Base-by-base conservation (phyloP, 179 eudicot genomes). In the Heliamphora ciliata region DNA sequence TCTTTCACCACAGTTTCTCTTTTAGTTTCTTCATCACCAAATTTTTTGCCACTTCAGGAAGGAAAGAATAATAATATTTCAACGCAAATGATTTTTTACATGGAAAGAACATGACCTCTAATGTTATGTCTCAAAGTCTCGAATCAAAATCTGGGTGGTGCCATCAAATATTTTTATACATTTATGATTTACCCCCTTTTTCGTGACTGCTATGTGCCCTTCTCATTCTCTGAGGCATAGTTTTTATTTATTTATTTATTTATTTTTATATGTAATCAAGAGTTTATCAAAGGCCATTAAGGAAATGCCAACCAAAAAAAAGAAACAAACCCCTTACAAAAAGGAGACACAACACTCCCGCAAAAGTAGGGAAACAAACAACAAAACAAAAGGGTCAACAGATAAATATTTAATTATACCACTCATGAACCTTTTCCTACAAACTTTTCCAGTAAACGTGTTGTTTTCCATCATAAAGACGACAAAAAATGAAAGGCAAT, bases 181-280 rank as follows among this genome's bases (percentile, higher is more conserved):
- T 31, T 31, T 31, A 31, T 13, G 2, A 7, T 7, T 11, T 3
- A 7, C 9, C 3, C 1, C 44, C 0, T 46, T 70, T 47, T 70
- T 46, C 54, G 10, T 47, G 4, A 47, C 7, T 7, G 15, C 7
- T 24, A n/a, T 9, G 14, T 21, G 4, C 1, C 63, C 63, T 72
- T 14, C n/a, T 71, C 75, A 71, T 73, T 73, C 6, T 73, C 77
- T 46, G 55, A 73, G 58, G 59, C 31, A 9, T 47, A 73, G 44
- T 18, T 24, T 5, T 17, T 9, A 51, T 18, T 18, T 17, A 0
- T 15, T 24, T 2, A 31, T 31, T 31, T 31, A 21, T 31, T 31
- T 31, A 31, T 31, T 31, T 31, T 31, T 31, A 31, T 31, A 0
- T 31, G 40, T 31, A 31, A 31, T 31, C 40, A 31, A 31, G 40